Evolutionary conservation across 805 yeast species (phyloP), one percentile per base, ranked within the genome.

Genomic region (Yarrowia sp.): DNA sequence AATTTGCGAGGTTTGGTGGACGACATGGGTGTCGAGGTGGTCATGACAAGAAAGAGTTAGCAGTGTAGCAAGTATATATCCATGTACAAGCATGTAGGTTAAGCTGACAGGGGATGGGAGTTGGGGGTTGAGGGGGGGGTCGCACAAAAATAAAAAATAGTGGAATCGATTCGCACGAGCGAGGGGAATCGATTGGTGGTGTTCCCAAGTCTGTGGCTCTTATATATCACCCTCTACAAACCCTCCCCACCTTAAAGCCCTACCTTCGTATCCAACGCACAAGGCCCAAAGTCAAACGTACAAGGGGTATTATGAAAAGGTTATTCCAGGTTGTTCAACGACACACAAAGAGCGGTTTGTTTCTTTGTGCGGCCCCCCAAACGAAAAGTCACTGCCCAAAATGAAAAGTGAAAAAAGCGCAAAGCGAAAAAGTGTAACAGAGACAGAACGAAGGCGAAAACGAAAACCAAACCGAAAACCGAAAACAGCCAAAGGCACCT

Each of bases 1-100:
- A 71, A 76, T 78, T 71, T 79, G 33, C 65, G 64, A 17, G 64
- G 64, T 33, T 44, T 58, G 42, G 41, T 43, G n/a, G 51, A 33
- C 22, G 48, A 55, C 62, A 55, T 55, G 61, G 31, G 53, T 17
- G 14, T 33, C 31, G 51, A 8, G 38, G 4, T 41, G 61, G 32
- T 28, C 47, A 55, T 51, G 58, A 36, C 22, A 51, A 51, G 43
- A 51, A 31, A 51, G 44, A 51, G 60, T 38, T 48, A 33, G 55
- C 55, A 48, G 60, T 51, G 60, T 51, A 51, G 43, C 60, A 51
- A 51, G 60, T 51, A 51, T 51, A 51, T 38, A 36, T 51, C 18
- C 45, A 53, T 53, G 60, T 39, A 55, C 61, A 41, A 51, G 44
- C 60, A 38, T 28, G 60, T 51, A 51, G 60, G 60, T 38, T 51